A percentile compares a stretch with the other conserved stretches of the same genome.
Evolutionary conservation across 805 yeast species (phyloP).

Genomic region (Maudiozyma turicensis): DNA sequence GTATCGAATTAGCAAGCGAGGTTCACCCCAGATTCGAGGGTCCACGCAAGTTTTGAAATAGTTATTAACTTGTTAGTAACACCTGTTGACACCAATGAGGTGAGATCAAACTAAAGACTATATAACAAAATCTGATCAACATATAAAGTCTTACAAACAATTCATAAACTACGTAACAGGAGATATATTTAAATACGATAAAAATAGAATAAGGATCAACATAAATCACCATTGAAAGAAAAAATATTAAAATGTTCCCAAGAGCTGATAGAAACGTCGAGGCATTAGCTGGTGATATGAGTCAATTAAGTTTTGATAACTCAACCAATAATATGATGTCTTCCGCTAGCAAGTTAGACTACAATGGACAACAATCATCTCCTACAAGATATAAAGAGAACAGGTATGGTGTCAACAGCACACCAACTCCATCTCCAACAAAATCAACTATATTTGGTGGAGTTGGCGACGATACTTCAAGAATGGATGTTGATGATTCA

Average conservation of each 20-base stretch:
- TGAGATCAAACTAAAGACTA: too few relatives aligned
- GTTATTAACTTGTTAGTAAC: too few relatives aligned
- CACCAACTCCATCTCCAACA: constrained; percentile 25
- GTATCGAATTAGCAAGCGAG: too few relatives aligned
- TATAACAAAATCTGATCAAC: too few relatives aligned
- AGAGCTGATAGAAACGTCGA: constrained; percentile 26
- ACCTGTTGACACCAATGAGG: too few relatives aligned
- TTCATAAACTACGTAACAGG: too few relatives aligned
- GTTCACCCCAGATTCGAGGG: too few relatives aligned
- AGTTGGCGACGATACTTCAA: constrained; percentile 19
- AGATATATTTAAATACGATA: neutral
- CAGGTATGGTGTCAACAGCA: constrained; percentile 2
- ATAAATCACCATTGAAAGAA: neutral
- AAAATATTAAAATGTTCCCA: constrained; percentile 13
- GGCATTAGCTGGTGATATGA: constrained; percentile 28
- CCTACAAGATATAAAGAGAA: constrained; percentile 15
- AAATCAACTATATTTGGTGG: constrained; percentile 19
- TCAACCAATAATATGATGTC: constrained; percentile 4
- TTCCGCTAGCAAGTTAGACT: neutral
- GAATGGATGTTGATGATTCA: constrained; percentile 28
- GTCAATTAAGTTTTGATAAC: constrained; percentile 25
- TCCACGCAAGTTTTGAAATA: too few relatives aligned
- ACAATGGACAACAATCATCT: constrained; percentile 5
- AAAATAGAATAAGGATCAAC: neutral
- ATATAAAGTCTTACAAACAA: too few relatives aligned